Conservation (phyloP, 225 moss, liverwort and hornwort species). For the Takakia lepidozioides region DNA sequence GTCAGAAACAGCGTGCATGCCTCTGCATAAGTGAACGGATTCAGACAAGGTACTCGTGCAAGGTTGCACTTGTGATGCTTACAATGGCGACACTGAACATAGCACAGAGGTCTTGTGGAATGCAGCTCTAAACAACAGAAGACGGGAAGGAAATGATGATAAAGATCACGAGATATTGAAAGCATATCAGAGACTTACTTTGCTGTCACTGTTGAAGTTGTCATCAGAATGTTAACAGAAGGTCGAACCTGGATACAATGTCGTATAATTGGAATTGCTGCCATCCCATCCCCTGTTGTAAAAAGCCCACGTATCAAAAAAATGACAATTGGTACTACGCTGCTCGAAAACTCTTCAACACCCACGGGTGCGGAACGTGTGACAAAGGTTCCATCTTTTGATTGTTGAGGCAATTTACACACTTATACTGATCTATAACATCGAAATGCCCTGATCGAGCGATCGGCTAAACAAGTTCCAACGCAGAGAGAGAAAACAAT, state of each 20-base stretch:
- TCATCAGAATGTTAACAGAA: conserved; percentile 58
- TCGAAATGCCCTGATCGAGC: background rate
- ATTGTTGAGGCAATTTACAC: no score
- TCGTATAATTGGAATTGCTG: conserved; percentile 73
- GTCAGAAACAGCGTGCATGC: background rate
- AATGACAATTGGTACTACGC: no score
- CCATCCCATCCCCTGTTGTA: conserved; percentile 93
- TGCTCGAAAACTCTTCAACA: no score
- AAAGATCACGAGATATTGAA: conserved; percentile 4
- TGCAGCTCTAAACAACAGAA: background rate
- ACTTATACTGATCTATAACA: no score
- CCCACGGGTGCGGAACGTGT: no score
- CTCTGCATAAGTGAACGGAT: background rate
- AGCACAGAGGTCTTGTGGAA: background rate
- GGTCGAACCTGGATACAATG: conserved; percentile 61
- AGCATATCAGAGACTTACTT: conserved; percentile 42
- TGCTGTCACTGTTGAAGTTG: conserved; percentile 73
- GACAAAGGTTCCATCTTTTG: no score
- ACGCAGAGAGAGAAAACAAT: background rate
- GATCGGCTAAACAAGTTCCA: background rate
- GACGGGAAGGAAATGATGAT: conserved; percentile 9
- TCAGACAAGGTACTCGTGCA: background rate
- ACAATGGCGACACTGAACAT: no score
- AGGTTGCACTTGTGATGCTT: no score
- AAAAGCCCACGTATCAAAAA: no score